These are phyloP conservation scores for Cytospora paraplurivora DNA, from an alignment of 2,329 filamentous ascomycete genomes.

Conservation along the genomic window DNA sequence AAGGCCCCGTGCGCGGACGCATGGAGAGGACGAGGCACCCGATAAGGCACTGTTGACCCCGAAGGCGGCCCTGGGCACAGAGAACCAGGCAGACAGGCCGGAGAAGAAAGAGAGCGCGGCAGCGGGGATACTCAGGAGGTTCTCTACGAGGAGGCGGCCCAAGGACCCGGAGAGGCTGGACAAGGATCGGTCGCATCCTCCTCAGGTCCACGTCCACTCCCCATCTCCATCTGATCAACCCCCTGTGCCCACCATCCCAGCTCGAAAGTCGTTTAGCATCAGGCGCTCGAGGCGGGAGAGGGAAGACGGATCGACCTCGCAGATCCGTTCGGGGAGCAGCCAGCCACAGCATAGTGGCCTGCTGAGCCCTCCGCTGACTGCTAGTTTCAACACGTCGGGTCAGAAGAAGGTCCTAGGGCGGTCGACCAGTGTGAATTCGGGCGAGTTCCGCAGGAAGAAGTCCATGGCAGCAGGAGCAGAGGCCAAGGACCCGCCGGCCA, in stretches of 20 bases:
- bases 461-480: conserved; percentile 46
- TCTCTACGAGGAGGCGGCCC: conserved; percentile 78
- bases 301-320: conserved; percentile 51
- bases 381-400: conserved; percentile 57
- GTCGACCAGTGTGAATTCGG: conserved; percentile 90
- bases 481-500: conserved; percentile 65
- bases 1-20: conserved; percentile 83
- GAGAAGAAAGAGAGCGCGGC: conserved; percentile 86
- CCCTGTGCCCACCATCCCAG: conserved; percentile 49
- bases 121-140: conserved; percentile 79
- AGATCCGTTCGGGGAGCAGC: conserved; percentile 57
- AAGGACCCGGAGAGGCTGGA: conserved; percentile 66
- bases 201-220: conserved; percentile 75
- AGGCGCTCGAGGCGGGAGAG: conserved; percentile 58
- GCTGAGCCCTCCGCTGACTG: conserved; percentile 70
- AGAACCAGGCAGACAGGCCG: conserved; percentile 50
- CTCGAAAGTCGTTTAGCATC: conserved; percentile 89
- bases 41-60: conserved; percentile 49
- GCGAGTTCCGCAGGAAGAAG: conserved; percentile 70
- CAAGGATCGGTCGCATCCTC: conserved; percentile 69
- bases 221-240: conserved; percentile 69
- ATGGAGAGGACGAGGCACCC: conserved; percentile 88
- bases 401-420: conserved; percentile 74
- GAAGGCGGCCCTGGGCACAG: conserved; percentile 25
- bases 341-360: conserved; percentile 78